Conservation (phyloP, 2,329 filamentous ascomycete species). For the Diaporthe citrichinensis region DNA sequence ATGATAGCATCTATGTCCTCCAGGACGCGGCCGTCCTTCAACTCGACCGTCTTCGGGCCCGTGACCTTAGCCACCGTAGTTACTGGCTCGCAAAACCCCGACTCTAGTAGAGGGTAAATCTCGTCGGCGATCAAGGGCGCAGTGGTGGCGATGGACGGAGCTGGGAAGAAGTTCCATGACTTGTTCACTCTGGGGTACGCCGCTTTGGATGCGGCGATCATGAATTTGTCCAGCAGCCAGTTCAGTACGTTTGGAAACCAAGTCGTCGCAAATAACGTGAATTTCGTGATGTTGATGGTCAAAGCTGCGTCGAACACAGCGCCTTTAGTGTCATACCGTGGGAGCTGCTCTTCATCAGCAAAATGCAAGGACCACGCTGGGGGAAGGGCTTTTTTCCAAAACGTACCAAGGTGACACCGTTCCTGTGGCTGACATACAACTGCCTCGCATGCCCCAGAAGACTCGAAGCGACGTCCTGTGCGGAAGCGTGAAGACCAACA, state of each 20-base stretch:
- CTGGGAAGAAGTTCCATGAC: constrained; percentile 37
- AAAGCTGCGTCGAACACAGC: constrained; percentile 4
- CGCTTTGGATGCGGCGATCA: constrained; percentile 6
- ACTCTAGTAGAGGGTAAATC: constrained; percentile 37
- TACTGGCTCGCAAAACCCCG: constrained; percentile 40
- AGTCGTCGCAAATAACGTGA: constrained; percentile 14
- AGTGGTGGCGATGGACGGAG: constrained; percentile 35
- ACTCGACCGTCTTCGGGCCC: constrained; percentile 34
- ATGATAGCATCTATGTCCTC: constrained; percentile 41
- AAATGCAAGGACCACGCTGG: no score
- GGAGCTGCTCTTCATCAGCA: not conserved
- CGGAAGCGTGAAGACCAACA: constrained; percentile 38
- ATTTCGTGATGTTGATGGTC: not conserved
- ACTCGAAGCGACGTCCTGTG: constrained; percentile 36
- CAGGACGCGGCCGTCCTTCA: constrained; percentile 36
- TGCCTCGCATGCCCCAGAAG: constrained; percentile 27
- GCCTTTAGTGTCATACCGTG: constrained; percentile 22
- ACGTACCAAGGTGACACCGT: constrained; percentile 11
- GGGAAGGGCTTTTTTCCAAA: not conserved
- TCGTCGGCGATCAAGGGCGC: constrained; percentile 37
- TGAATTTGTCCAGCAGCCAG: constrained; percentile 3
- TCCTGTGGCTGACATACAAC: constrained; percentile 36
- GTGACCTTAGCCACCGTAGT: constrained; percentile 31
- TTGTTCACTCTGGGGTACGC: constrained; percentile 21
- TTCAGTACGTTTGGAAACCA: constrained; percentile 1